Evolutionary conservation across 305 asterid species (phyloP).

Genomic region (Ilex paraguariensis): DNA sequence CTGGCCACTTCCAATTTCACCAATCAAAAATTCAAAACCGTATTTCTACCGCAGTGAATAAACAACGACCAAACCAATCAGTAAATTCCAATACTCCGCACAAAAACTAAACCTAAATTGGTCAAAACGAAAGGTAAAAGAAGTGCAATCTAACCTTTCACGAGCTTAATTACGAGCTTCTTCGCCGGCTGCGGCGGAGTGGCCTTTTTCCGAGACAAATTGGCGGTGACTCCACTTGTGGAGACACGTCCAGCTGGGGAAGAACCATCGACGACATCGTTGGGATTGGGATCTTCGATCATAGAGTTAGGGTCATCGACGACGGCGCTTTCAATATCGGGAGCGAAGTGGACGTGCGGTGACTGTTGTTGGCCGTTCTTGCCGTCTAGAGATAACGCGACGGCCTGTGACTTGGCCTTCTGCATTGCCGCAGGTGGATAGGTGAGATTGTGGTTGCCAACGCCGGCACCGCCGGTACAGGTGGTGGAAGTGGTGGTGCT

Average conservation of each 20-base stretch:
- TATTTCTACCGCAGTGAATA: too few relatives aligned
- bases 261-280: constrained; percentile 10
- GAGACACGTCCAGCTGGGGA: constrained; percentile 26
- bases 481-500: constrained; percentile 25
- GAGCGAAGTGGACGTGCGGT: constrained; percentile 50
- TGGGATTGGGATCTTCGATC: constrained; percentile 49
- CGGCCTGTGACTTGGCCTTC: constrained; percentile 61
- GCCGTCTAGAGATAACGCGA: constrained; percentile 33
- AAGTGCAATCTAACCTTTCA: constrained; percentile 37
- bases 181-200: constrained; percentile 66
- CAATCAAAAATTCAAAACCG: too few relatives aligned
- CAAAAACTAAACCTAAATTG: too few relatives aligned
- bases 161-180: constrained; percentile 62
- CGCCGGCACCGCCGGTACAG: constrained; percentile 23
- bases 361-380: constrained; percentile 41
- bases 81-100: too few relatives aligned
- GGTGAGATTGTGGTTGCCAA: constrained; percentile 19
- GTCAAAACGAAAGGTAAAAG: not conserved
- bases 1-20: too few relatives aligned
- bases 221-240: constrained; percentile 54
- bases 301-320: constrained; percentile 27
- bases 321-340: constrained; percentile 2
- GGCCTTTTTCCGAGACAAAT: constrained; percentile 65
- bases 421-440: constrained; percentile 46
- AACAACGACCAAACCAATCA: too few relatives aligned